Conservation (phyloP, 2,329 filamentous ascomycete genomes). For the Alternaria sp. region DNA sequence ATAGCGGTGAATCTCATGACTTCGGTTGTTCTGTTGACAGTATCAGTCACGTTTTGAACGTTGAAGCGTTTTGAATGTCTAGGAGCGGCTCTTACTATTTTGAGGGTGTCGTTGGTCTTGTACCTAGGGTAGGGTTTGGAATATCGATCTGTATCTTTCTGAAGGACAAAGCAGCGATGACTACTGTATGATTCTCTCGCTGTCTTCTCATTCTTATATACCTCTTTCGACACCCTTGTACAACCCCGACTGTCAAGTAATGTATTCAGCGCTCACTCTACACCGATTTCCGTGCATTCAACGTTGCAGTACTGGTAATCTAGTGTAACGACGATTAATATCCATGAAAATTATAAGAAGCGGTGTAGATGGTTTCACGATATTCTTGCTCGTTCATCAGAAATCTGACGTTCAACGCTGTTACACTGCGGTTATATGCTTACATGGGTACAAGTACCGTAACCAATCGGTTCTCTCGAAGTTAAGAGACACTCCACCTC, state of each 20-base stretch:
- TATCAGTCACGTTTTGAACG: too few species aligned
- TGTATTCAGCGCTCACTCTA: not conserved
- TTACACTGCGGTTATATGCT: not conserved
- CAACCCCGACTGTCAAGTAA: fast-evolving
- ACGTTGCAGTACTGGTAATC: not conserved
- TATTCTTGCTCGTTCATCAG: too few species aligned
- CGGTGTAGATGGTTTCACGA: not conserved
- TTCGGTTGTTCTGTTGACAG: not conserved
- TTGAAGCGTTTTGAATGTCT: not conserved
- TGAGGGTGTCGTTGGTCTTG: not conserved
- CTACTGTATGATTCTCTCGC: not conserved
- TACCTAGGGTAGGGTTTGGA: not conserved
- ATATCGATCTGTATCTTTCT: too few species aligned
- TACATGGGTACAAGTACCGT: not conserved
- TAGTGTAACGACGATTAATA: fast-evolving
- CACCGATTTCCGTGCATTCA: too few species aligned
- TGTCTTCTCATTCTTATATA: not conserved
- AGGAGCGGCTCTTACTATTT: not conserved
- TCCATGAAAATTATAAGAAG: too few species aligned
- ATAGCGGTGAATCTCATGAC: slow-evolving; percentile 10
- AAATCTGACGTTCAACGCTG: not conserved
- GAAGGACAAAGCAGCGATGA: not conserved
- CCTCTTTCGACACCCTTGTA: not conserved
- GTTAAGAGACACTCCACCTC: not conserved
- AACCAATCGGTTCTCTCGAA: not conserved